Evolutionary conservation across 192 early-diverging fungal genomes (phyloP).

Genomic region (Coemansia sp.): DNA sequence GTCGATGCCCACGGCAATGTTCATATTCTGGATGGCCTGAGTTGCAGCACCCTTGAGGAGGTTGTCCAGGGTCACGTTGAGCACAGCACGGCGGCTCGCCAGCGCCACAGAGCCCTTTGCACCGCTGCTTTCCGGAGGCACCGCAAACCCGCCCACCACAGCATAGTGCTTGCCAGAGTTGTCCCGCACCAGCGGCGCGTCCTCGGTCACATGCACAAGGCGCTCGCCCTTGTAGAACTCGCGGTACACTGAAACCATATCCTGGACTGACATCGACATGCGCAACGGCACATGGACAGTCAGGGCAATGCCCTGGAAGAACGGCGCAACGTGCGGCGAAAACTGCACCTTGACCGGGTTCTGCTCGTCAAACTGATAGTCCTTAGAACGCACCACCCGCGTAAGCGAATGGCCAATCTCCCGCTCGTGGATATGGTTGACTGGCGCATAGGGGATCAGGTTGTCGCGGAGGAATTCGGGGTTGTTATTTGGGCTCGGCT

Average conservation of each 20-base stretch:
- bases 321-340: slow-evolving; percentile 84
- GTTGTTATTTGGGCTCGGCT: slow-evolving; percentile 95
- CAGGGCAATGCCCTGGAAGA: slow-evolving; percentile 90
- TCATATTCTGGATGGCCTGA: slow-evolving; percentile 97
- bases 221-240: slow-evolving; percentile 72
- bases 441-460: slow-evolving; percentile 85
- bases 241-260: slow-evolving; percentile 66
- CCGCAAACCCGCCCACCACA: slow-evolving; percentile 87
- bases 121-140: slow-evolving; percentile 45
- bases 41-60: slow-evolving; percentile 98
- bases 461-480: slow-evolving; percentile 80
- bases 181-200: slow-evolving; percentile 79
- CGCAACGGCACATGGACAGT: slow-evolving; percentile 84
- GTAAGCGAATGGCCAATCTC: slow-evolving; percentile 75
- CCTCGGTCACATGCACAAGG: slow-evolving; percentile 72
- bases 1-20: slow-evolving; percentile 82
- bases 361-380: neutral
- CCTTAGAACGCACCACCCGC: slow-evolving; percentile 9
- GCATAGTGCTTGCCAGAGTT: slow-evolving; percentile 88
- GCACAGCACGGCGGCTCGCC: slow-evolving; percentile 71
- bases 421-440: slow-evolving; percentile 94
- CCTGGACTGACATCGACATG: slow-evolving; percentile 61
- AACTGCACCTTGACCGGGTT: slow-evolving; percentile 64
- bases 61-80: slow-evolving; percentile 93
- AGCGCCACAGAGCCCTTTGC: slow-evolving; percentile 8